Conservation (phyloP, 768 basidiomycete genomes). For the Lentinula sp. region DNA sequence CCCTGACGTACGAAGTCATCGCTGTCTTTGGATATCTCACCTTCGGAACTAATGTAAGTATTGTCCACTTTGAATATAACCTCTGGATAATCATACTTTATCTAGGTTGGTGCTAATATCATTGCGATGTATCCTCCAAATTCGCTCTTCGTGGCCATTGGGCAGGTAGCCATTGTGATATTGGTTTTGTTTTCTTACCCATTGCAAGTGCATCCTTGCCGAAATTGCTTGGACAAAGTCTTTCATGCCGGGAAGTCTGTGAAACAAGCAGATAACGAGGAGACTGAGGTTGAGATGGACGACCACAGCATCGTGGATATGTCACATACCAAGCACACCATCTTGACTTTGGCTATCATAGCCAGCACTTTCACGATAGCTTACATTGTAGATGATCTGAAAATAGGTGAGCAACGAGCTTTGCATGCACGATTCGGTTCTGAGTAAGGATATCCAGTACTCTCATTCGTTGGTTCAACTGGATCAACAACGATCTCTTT, state of each 20-base stretch:
- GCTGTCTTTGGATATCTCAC: slow-evolving; percentile 88
- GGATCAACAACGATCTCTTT: slow-evolving; percentile 97
- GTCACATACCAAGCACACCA: slow-evolving; percentile 56
- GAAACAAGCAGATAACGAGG: slow-evolving; percentile 36
- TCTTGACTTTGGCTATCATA: slow-evolving; percentile 66
- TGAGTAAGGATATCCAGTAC: slow-evolving; percentile 41
- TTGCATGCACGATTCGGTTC: neutral
- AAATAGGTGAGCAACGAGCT: slow-evolving; percentile 48
- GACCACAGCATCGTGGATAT: slow-evolving; percentile 58
- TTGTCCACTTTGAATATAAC: neutral
- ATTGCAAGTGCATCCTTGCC: slow-evolving; percentile 88
- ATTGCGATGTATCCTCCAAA: slow-evolving; percentile 93
- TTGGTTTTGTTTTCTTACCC: slow-evolving; percentile 93
- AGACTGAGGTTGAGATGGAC: slow-evolving; percentile 30
- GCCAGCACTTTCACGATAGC: slow-evolving; percentile 63
- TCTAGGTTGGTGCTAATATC: slow-evolving; percentile 83
- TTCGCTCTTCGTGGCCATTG: slow-evolving; percentile 87
- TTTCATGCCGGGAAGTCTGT: slow-evolving; percentile 40
- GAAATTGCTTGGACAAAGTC: slow-evolving; percentile 90
- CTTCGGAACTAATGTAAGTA: slow-evolving; percentile 75
- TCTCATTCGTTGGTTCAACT: slow-evolving; percentile 95
- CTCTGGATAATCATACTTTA: slow-evolving; percentile 4
- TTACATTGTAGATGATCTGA: slow-evolving; percentile 72
- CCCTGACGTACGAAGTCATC: slow-evolving; percentile 82
- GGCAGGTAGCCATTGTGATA: slow-evolving; percentile 87